These are phyloP conservation scores for Hypomyces perniciosus DNA, from an alignment of 2,329 filamentous ascomycete genomes.

Conservation along the genomic window DNA sequence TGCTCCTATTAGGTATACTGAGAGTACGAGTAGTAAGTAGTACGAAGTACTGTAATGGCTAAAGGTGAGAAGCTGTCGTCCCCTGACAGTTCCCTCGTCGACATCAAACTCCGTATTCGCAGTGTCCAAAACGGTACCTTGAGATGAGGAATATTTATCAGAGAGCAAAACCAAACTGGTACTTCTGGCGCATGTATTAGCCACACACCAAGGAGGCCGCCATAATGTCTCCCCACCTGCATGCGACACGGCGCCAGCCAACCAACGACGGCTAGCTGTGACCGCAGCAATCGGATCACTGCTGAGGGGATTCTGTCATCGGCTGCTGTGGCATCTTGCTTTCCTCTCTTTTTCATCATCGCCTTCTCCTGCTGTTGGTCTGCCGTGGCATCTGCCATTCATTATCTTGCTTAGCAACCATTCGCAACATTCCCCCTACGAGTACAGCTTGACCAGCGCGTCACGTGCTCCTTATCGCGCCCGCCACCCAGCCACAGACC, in stretches of 20 bases:
- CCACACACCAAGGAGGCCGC: slow-evolving; percentile 8
- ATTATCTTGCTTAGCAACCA: background rate
- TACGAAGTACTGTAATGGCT: no score
- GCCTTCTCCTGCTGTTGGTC: background rate
- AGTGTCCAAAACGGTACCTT: background rate
- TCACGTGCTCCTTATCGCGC: slow-evolving; percentile 12
- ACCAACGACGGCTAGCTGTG: slow-evolving; percentile 6
- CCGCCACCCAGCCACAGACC: slow-evolving; percentile 8
- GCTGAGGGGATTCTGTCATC: background rate
- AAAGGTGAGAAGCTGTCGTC: no score
- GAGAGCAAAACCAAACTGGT: background rate
- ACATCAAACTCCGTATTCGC: no score
- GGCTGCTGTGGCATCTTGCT: background rate
- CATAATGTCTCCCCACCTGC: background rate
- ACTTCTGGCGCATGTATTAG: background rate
- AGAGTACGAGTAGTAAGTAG: no score
- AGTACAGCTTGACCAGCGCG: background rate
- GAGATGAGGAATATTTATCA: background rate
- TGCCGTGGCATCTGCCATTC: background rate
- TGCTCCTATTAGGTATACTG: no score
- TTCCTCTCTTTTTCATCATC: slow-evolving; percentile 10
- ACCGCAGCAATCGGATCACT: background rate
- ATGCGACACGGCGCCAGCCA: background rate
- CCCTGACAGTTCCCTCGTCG: no score
- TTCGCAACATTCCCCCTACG: no score